Conservation (phyloP, 164 flowering plant genomes). For the Magnolia officinalis region DNA sequence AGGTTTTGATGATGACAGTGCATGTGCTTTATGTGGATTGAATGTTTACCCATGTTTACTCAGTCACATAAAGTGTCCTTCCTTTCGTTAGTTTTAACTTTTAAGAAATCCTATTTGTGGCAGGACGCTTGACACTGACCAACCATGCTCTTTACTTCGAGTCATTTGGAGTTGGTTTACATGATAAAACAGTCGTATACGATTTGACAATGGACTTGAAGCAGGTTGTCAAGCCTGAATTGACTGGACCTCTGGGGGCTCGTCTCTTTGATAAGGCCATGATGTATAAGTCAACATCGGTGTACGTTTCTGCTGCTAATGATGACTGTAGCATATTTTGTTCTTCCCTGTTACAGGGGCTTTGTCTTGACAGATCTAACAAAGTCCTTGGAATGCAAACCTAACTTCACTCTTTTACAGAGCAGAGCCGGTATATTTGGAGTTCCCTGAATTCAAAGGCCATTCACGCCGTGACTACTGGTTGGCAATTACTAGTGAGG, state of each 20-base stretch:
- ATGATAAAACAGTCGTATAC: conserved; percentile 76
- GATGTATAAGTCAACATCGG: conserved; percentile 67
- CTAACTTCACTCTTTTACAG: conserved; percentile 36
- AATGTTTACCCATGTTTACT: background rate
- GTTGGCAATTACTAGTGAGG: conserved; percentile 74
- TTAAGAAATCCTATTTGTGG: conserved; percentile 10
- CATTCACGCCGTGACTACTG: conserved; percentile 86
- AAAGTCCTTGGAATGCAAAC: conserved; percentile 4
- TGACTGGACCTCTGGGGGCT: conserved; percentile 93
- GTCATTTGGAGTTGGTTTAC: conserved; percentile 70
- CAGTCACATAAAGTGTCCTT: no score
- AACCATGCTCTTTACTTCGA: conserved; percentile 80
- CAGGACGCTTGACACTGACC: conserved; percentile 82
- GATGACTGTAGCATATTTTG: background rate
- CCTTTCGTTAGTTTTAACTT: background rate
- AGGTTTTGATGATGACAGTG: no score
- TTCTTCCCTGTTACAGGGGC: background rate
- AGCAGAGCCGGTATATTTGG: conserved; percentile 65
- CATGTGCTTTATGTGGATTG: background rate
- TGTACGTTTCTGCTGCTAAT: conserved; percentile 43
- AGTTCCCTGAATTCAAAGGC: conserved; percentile 86
- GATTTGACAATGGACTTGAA: conserved; percentile 68
- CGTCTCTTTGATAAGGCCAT: conserved; percentile 88
- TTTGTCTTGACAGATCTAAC: background rate
- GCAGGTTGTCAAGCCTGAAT: conserved; percentile 79